Evolutionary conservation across 2,329 filamentous ascomycete genomes (phyloP), one percentile per base, ranked within the genome.

Genomic region (Aspergillus fumigatus): DNA sequence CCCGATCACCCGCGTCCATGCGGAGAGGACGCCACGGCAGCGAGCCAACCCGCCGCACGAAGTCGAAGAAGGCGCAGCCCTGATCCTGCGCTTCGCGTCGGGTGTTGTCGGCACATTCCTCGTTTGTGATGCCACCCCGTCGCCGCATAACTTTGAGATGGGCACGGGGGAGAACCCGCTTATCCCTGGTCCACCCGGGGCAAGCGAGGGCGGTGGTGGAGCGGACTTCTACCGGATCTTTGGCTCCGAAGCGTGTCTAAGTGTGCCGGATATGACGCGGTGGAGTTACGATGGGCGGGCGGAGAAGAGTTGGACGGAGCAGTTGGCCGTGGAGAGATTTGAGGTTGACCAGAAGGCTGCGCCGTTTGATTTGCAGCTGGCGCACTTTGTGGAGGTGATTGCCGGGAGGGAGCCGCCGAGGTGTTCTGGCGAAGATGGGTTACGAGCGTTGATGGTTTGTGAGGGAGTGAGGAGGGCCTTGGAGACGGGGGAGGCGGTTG

Each of bases 101-200:
- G 83, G 83, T 0, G 74, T 78, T 2, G 82, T 85, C 0, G 83
- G 82, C 0, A 84, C 81, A 0, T 85, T 85, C 61, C 56, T 86
- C 2, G 64, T 85, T 2, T 80, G 77, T 10, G 84, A 86, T 64
- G 75, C 76, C 7, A 73, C 77, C 0, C 77, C 80, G 0, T 80
- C 78, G 0, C 79, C 80, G 1, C 77, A 83, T 64, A 81, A 75
- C 55, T 85, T 84, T 50, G 83, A 85, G 64, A 69, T 75, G 1
- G 83, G 81, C 0, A 85, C 83, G 0, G 82, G 82, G 2, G 84
- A 86, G 68, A 86, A 85, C 56, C 80, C 82, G 0, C 66, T 74
- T 0, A 79, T 85, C 50, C 77, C 81, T 0, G 66, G 68, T 35
- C 29, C 29, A 9, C 23, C 23, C 23, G 27, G 27, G 7, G 67